These are phyloP conservation scores for Aurantiochytrium sp. DNA, from an alignment of 108 stramenopile genomes.

Conservation along the genomic window DNA sequence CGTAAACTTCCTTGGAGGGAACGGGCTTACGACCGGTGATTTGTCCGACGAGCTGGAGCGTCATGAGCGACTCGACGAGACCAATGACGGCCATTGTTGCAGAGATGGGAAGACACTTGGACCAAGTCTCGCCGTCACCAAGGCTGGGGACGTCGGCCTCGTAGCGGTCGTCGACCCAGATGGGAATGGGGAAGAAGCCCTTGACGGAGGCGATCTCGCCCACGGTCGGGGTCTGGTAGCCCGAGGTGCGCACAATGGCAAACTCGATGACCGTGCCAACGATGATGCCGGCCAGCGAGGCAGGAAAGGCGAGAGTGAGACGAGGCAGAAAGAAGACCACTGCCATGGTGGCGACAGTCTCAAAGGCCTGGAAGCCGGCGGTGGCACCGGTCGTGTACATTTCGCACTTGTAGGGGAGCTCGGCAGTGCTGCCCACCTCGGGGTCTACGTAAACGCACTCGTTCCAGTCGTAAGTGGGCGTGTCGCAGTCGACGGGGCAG, in stretches of 20 bases:
- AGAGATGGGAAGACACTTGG: neutral
- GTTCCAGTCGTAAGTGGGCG: neutral
- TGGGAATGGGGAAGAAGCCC: conserved; percentile 17
- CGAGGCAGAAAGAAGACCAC: conserved; percentile 22
- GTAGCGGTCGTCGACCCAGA: conserved; percentile 27
- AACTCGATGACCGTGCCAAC: conserved; percentile 31
- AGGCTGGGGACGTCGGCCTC: conserved; percentile 18
- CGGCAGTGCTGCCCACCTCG: neutral
- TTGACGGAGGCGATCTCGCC: conserved; percentile 24
- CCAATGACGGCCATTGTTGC: conserved; percentile 27
- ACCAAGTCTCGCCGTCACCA: conserved; percentile 27
- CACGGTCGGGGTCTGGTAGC: conserved; percentile 27
- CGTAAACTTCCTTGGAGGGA: conserved; percentile 16
- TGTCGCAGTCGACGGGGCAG: neutral
- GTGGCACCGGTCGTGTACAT: neutral
- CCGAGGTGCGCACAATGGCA: conserved; percentile 29
- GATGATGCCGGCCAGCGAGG: conserved; percentile 29
- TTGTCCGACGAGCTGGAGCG: conserved; percentile 36
- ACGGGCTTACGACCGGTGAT: conserved; percentile 26
- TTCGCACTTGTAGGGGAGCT: neutral
- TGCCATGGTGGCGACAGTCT: conserved; percentile 28
- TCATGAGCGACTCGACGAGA: conserved; percentile 38
- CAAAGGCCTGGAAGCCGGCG: neutral
- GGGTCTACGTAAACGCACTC: neutral
- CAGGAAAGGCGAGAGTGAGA: neutral